These are phyloP conservation scores for Neurospora tetrasperma DNA, from an alignment of 495 filamentous ascomycete species.

Conservation along the genomic window DNA sequence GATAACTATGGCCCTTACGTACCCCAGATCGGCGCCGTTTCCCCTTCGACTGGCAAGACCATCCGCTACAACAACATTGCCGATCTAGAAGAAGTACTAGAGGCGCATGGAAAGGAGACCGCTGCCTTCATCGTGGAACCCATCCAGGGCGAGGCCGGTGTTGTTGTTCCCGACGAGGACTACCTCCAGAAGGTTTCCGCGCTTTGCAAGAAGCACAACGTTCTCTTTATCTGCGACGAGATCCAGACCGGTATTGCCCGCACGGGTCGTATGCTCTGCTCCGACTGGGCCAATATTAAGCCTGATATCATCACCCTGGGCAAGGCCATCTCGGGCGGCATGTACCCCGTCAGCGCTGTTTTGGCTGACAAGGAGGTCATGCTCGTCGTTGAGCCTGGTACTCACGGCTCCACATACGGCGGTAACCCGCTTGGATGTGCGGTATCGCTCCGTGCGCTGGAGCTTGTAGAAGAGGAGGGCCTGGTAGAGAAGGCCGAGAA, in stretches of 20 bases:
- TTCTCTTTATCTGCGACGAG: constrained; percentile 93
- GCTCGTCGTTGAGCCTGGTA: constrained; percentile 94
- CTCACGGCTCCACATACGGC: constrained; percentile 94
- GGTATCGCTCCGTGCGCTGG: constrained; percentile 90
- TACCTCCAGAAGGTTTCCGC: constrained; percentile 75
- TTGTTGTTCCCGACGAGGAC: constrained; percentile 85
- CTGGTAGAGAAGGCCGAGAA: constrained; percentile 72
- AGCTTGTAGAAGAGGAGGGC: constrained; percentile 84
- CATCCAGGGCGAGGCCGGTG: constrained; percentile 96
- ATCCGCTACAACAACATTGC: constrained; percentile 81
- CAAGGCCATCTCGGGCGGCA: constrained; percentile 95
- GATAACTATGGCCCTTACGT: constrained; percentile 97
- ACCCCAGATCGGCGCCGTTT: constrained; percentile 69
- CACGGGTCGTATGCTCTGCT: constrained; percentile 86
- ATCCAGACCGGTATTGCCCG: constrained; percentile 96
- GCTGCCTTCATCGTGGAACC: constrained; percentile 95
- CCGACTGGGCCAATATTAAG: constrained; percentile 89
- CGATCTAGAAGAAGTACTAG: constrained; percentile 69
- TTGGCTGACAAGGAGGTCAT: constrained; percentile 85
- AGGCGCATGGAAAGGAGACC: constrained; percentile 70
- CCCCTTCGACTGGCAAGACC: constrained; percentile 63
- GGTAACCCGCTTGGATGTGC: constrained; percentile 97
- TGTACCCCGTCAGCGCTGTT: constrained; percentile 97
- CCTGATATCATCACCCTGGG: constrained; percentile 90
- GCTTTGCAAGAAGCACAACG: constrained; percentile 88